Percentiles rank a stretch among this genome's conserved stretches.
Conservation (phyloP, 2,329 filamentous ascomycete genomes). For the Cladophialophora immunda region DNA sequence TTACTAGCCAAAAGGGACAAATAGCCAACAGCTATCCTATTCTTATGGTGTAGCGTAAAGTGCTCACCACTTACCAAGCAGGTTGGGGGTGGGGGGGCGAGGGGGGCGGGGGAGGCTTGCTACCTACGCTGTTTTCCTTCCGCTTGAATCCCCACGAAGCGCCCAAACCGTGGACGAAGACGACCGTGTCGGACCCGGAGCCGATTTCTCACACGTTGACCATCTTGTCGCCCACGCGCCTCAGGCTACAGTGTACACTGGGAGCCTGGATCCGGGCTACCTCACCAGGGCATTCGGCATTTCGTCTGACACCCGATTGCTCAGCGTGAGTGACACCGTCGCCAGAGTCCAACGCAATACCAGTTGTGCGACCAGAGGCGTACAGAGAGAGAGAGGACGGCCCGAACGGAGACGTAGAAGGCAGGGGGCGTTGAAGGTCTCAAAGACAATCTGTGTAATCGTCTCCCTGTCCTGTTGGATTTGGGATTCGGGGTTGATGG, state of each 20-base stretch:
- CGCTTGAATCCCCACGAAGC: conserved; percentile 54
- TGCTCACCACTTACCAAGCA: too few species aligned
- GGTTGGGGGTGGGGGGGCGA: too few species aligned
- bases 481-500: conserved; percentile 99
- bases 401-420: conserved; percentile 99
- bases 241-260: conserved; percentile 11
- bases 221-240: background rate
- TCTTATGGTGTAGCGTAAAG: too few species aligned
- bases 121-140: too few species aligned
- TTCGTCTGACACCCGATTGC: conserved; percentile 37
- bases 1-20: too few species aligned
- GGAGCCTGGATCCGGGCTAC: conserved; percentile 46
- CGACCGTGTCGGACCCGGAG: conserved; percentile 40
- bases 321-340: conserved; percentile 93
- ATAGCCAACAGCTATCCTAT: too few species aligned
- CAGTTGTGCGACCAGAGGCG: conserved; percentile 99
- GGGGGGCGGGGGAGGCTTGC: too few species aligned
- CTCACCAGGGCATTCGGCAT: too few species aligned
- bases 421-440: conserved; percentile 99
- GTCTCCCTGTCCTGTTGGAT: conserved; percentile 99
- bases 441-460: conserved; percentile 99
- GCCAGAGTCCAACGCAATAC: conserved; percentile 99
- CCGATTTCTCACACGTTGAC: background rate
- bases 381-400: conserved; percentile 98
- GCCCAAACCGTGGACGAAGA: conserved; percentile 66